Base-by-base conservation (phyloP, 2,329 filamentous ascomycete genomes). In the Colletotrichum phormii region DNA sequence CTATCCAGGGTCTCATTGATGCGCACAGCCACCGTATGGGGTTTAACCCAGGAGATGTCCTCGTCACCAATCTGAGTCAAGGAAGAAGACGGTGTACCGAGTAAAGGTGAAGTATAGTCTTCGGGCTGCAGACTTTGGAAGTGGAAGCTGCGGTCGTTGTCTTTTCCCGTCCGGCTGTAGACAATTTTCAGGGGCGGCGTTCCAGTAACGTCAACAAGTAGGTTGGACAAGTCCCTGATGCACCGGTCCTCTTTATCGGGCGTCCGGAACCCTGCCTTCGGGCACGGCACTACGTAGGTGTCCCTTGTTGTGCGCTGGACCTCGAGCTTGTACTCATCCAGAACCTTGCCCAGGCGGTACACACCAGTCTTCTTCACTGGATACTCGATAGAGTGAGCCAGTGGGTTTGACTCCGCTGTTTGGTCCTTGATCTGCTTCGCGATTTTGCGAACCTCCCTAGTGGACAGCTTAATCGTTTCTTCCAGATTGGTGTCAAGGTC, bases 101-200 rank as follows among this genome's bases (percentile, higher is more conserved):
- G 83, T 46, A 97, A 85, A 1, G 95, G 95, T 1, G 95, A 97
- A 3, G 89, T 87, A 78, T 95, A 92, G 46, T 94, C 94, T 61
- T 98, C 95, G 0, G 97, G 95, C 77, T 98, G 95, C 57, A 99
- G 90, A 78, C 94, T 98, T 82, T 98, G 95, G 77, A 97, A 96
- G 75, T 96, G 95, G 76, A 95, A 95, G 73, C 94, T 94, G 77
- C 92, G 92, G 75, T 97, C 91, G 75, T 94, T 92, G 74, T 91
- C 91, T 77, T 98, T 98, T 77, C 98, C 92, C 7, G 91, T 92
- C 66, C 95, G 93, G 78, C 94, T 97, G 82, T 99, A 99, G 77
- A 94, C 94, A 77, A 99, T 94, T 80, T 95, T 95, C 75, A 99
- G 86, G 3, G 97, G 97, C 3, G 97, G 94, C 0, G 95, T 97